These are phyloP conservation scores for Cladophialophora carrionii DNA, from an alignment of 2,329 filamentous ascomycete genomes.

Conservation along the genomic window DNA sequence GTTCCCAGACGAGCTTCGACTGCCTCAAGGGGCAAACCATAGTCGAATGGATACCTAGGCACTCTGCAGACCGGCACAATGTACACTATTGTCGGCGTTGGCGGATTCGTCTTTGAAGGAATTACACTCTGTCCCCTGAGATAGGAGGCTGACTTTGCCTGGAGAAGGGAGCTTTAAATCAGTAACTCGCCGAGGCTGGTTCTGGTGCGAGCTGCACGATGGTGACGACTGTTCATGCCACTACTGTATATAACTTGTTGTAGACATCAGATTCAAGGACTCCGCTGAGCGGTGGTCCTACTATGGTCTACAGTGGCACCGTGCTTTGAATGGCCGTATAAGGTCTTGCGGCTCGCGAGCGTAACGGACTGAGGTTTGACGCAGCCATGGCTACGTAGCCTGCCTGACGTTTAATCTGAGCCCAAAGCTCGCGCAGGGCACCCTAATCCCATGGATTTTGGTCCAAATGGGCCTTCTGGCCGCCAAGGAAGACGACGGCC, in stretches of 20 bases:
- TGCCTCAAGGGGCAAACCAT: background rate
- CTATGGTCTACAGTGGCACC: background rate
- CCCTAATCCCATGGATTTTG: background rate
- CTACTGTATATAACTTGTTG: background rate
- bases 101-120: background rate
- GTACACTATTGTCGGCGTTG: background rate
- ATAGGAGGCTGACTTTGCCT: background rate
- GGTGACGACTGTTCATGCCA: background rate
- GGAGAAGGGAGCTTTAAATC: background rate
- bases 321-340: background rate
- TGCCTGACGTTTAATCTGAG: background rate
- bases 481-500: background rate
- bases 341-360: background rate
- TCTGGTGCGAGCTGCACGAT: background rate
- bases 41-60: background rate
- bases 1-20: slow-evolving; percentile 28
- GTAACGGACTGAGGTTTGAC: background rate
- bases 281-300: background rate
- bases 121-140: background rate
- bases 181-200: background rate
- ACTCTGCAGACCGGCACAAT: background rate
- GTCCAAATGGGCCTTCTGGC: background rate
- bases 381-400: background rate
- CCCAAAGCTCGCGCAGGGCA: background rate
- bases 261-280: background rate